Base-by-base conservation (phyloP, 352 stramenopile species). In the Pythium phragmitis region DNA sequence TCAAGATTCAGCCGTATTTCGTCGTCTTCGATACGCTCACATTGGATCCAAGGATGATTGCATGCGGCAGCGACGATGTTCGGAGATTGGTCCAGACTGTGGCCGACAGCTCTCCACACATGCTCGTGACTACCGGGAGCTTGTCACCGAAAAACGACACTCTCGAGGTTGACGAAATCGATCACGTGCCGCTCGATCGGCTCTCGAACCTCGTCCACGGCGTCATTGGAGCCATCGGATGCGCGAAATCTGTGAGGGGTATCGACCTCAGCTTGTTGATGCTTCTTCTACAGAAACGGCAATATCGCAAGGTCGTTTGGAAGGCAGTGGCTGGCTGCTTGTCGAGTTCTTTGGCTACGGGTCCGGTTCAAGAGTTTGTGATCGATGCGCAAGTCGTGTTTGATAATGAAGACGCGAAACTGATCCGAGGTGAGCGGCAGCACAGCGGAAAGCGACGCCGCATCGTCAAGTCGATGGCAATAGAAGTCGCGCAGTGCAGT, bases 31-130 rank as follows among this genome's bases (percentile, higher is more conserved):
- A 51, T 2, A 50, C 21, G 39, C 28, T 60, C 41, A 43, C 41
- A n/a, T 14, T 60, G 42, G 54, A 60, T 42, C 54, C 54, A 30
- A 50, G 54, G 26, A 60, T 60, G 54, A 17, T 51, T 17, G 30
- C 23, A 17, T 60, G 54, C 13, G 23, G 7, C 26, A 52, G 42
- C 17, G 30, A 50, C 14, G 37, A 51, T 17, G 28, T 48, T 16
- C 23, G 9, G n/a, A n/a, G 41, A 7, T 19, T 60, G 9, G 39
- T 51, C 14, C 7, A 28, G 8, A 12, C 36, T 4, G 54, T 60
- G 14, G 33, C 16, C 21, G 41, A 52, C 14, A 7, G 7, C 8
- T 60, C 41, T 43, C 41, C 37, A 26, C 54, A 51, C 9, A 41
- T 60, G 19, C 16, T 52, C 14, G 7, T 60, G 16, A 60, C 17